Evolutionary conservation across 768 basidiomycete genomes (phyloP), one percentile per base, ranked within the genome.

Genomic region (Russula dissimulans): DNA sequence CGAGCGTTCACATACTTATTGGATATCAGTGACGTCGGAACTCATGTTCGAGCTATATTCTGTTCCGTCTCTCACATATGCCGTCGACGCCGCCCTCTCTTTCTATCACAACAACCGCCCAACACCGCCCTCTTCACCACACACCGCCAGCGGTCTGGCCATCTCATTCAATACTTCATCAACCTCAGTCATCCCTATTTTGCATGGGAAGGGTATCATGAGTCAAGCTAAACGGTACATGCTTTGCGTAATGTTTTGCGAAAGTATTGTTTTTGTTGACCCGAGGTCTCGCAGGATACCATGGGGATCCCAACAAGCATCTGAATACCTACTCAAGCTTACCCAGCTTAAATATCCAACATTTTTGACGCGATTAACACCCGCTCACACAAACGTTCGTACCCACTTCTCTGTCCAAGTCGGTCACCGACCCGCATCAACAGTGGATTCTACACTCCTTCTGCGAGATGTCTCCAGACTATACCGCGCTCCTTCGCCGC

Each of bases 271-370:
- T 38, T 22, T 11, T n/a, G 17, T n/a, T 29, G 41, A 57, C n/a
- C 15, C n/a, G n/a, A 7, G 65, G 42, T 7, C n/a, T 38, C 9
- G 5, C 62, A 97, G 95, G 64, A 90, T 99, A 72, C 89, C 92
- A 4, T 98, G 93, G 91, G 97, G 97, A 31, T 83, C 88, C 29
- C 81, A 84, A 2, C 95, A 97, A 67, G 84, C 92, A 1, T 84
- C 91, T 0, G 97, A 99, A 57, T 89, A 97, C 68, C 79, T 97
- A 53, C 82, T 95, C 61, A 97, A 94, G 69, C 84, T 95, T 22
- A 85, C 95, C 44, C 95, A 97, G 69, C 81, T 98, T 39, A 99
- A 98, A 72, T 97, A 98, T 69, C 89, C 95, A 31, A 87, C 79
- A 48, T 98, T 98, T 71, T 90, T 92, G 5, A 89, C 87, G 1